phyloP scores from a whole-genome alignment of 257 asterid genomes.

The Salvia splendens region DNA sequence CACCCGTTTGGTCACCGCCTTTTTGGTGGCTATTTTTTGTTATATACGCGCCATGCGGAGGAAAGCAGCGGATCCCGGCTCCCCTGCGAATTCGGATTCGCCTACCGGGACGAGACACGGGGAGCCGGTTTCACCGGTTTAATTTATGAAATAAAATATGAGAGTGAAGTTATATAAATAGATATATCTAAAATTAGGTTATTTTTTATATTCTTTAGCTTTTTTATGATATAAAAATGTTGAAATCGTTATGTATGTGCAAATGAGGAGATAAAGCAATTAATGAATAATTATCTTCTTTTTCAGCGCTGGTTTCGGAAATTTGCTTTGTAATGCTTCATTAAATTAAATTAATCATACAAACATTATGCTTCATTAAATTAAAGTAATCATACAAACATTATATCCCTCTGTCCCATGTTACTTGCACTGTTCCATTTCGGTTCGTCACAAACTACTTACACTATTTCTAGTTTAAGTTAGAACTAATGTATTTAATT shows the following conservation, averaged over 20 bases:
- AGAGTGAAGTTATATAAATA: background rate
- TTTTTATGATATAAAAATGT: background rate
- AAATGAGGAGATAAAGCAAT: background rate
- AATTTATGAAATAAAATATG: background rate
- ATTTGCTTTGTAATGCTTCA: no score
- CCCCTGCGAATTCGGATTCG: conserved; percentile 28
- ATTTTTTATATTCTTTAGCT: background rate
- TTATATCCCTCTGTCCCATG: no score
- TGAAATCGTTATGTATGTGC: background rate
- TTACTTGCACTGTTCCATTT: no score
- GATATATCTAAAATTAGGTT: background rate
- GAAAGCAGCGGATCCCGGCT: conserved; percentile 33
- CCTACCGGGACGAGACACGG: background rate
- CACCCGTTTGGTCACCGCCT: conserved; percentile 42
- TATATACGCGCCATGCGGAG: conserved; percentile 69
- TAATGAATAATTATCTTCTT: no score
- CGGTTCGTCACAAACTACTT: no score
- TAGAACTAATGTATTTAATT: no score
- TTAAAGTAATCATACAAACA: no score
- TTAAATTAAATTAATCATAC: no score
- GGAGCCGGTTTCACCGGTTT: background rate
- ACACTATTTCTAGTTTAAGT: no score
- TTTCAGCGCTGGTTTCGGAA: no score
- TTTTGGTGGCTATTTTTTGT: conserved; percentile 55
- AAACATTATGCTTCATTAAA: no score